Conservation (phyloP, 805 yeast genomes). For the Starmera pachycereana region DNA sequence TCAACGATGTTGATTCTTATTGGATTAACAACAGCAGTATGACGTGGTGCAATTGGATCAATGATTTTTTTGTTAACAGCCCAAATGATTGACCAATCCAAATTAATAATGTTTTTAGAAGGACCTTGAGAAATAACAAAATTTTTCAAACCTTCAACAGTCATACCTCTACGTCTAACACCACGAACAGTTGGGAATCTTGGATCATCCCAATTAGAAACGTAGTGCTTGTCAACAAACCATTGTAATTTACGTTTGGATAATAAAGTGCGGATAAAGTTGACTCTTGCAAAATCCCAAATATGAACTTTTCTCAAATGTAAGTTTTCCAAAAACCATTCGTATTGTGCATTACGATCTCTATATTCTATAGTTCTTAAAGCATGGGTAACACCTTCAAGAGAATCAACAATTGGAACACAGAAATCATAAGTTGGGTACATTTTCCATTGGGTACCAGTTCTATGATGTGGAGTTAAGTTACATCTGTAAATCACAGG, state of each 20-base stretch:
- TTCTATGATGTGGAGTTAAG: constrained; percentile 95
- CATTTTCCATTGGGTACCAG: constrained; percentile 87
- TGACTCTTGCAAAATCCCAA: constrained; percentile 97
- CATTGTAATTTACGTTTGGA: constrained; percentile 98
- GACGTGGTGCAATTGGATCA: constrained; percentile 96
- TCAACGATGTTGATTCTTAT: constrained; percentile 59
- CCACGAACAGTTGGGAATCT: constrained; percentile 99
- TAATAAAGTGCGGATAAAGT: constrained; percentile 89
- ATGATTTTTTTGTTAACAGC: constrained; percentile 94
- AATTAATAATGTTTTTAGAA: constrained; percentile 88
- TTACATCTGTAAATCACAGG: constrained; percentile 98
- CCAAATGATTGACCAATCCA: constrained; percentile 98
- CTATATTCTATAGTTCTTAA: constrained; percentile 97
- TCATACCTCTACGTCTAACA: constrained; percentile 99
- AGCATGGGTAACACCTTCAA: constrained; percentile 97
- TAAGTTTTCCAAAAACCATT: constrained; percentile 84
- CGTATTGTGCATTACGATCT: constrained; percentile 97
- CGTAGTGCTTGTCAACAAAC: constrained; percentile 91
- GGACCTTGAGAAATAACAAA: constrained; percentile 96
- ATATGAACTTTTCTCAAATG: constrained; percentile 84
- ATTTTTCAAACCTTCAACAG: constrained; percentile 93
- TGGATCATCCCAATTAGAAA: constrained; percentile 92
- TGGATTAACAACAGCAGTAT: constrained; percentile 70
- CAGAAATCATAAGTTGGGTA: constrained; percentile 99
- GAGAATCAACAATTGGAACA: constrained; percentile 90